A percentile compares a stretch with the other conserved stretches of the same genome.
Evolutionary conservation across 2,329 filamentous ascomycete genomes (phyloP).

Genomic region (Chaetomium strumarium): DNA sequence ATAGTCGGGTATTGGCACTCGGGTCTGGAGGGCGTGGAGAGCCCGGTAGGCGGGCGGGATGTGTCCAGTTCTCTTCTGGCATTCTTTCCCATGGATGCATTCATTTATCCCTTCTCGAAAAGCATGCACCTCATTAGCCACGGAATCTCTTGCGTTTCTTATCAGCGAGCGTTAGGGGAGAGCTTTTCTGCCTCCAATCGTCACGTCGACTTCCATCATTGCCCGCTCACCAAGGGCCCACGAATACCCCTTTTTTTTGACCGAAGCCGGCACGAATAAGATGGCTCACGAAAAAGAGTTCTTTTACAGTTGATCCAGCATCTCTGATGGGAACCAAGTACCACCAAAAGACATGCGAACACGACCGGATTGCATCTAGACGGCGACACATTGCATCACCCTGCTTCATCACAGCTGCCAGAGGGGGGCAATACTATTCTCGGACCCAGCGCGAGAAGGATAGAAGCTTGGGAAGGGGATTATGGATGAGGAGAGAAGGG

Average conservation of each 20-base stretch:
- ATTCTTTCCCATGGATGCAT: conserved; percentile 8
- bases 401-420: background rate
- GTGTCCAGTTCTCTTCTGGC: background rate
- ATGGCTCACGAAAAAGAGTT: background rate
- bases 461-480: too few species aligned
- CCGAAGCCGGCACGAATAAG: background rate
- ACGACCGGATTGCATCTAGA: conserved; percentile 9
- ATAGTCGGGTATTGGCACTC: background rate
- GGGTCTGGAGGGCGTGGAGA: background rate
- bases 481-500: too few species aligned
- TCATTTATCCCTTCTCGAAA: conserved; percentile 9
- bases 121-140: conserved; percentile 12
- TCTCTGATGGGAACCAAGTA: background rate
- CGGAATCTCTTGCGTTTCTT: conserved; percentile 2
- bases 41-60: background rate
- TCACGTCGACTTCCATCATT: background rate
- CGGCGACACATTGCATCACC: background rate
- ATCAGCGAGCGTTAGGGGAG: background rate
- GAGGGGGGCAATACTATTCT: background rate
- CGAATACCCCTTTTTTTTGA: too few species aligned
- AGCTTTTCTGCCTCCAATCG: background rate
- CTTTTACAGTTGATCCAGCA: background rate
- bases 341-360: background rate
- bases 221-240: too few species aligned
- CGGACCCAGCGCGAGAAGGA: background rate